phyloP scores from a whole-genome alignment of 352 stramenopile genomes.

The Pythium oligandrum region DNA sequence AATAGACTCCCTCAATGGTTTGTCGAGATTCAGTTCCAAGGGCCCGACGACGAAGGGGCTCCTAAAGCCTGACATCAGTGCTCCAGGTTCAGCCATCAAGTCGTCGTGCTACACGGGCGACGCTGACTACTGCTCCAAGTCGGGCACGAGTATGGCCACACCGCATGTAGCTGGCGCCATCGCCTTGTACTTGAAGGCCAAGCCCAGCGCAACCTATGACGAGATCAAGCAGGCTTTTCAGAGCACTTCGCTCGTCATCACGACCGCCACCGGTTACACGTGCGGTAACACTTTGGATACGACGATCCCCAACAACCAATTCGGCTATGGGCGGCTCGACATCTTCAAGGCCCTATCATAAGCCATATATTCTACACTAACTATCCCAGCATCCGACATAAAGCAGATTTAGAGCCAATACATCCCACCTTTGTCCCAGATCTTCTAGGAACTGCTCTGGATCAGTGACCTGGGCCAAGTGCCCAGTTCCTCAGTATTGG shows the following conservation, averaged over 20 bases:
- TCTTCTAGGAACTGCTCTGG: too few species aligned
- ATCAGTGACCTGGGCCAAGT: too few species aligned
- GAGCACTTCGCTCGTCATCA: constrained; percentile 3
- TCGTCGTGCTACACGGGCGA: constrained; percentile 19
- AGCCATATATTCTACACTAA: too few species aligned
- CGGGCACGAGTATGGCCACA: constrained; percentile 33
- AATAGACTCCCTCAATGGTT: constrained; percentile 8
- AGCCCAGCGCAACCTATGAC: constrained; percentile 14
- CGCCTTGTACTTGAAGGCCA: constrained; percentile 24
- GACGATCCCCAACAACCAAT: constrained; percentile 29
- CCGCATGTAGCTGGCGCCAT: constrained; percentile 30
- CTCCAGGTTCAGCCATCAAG: constrained; percentile 16
- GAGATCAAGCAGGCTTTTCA: constrained; percentile 14
- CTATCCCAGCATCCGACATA: too few species aligned
- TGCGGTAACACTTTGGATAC: constrained; percentile 21
- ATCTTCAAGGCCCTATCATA: constrained; percentile 3
- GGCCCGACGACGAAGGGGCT: constrained; percentile 13
- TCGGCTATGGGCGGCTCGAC: constrained; percentile 29
- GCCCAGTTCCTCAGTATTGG: too few species aligned
- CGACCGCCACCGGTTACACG: constrained; percentile 9
- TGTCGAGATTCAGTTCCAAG: constrained; percentile 26
- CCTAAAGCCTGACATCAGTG: constrained; percentile 29
- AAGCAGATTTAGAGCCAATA: too few species aligned
- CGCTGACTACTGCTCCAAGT: constrained; percentile 19
- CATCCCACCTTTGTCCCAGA: too few species aligned